Base-by-base conservation (phyloP, 2,329 filamentous ascomycete species). In the Thielaviopsis euricoi region DNA sequence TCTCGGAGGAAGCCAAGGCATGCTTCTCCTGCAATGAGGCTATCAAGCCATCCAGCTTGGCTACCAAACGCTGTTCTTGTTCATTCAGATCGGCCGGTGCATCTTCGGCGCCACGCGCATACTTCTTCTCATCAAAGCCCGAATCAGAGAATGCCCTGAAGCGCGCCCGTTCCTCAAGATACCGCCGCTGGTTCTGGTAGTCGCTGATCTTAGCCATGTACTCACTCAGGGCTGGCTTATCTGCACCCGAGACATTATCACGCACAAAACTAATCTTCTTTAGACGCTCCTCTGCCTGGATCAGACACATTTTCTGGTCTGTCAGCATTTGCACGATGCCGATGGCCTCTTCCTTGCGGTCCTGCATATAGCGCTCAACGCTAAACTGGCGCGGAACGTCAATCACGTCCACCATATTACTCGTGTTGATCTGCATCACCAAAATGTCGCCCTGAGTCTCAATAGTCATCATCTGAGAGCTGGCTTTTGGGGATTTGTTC, bases 331-430 rank as follows among this genome's bases (percentile, higher is more conserved):
- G 53, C 55, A 61, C 57, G 10, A 63, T 53, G 15, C 62, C 61
- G 22, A 61, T 56, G 15, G 77, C 74, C 56, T 76, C 72, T 12
- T 74, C 68, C 57, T 72, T 74, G 15, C 73, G 71, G 12, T 63
- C 66, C 53, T 69, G 67, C 55, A 78, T 65, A 59, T 80, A 81
- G n/a, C 71, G 73, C 64, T 81, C 78, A 0, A 76, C 73, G 62
- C 78, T 80, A 61, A 79, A 73, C 13, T 74, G 67, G 49, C 68
- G 66, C 6, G 78, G 78, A 37, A 81, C 73, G 3, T 79, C 74
- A 49, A 79, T 2, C 70, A 70, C 19, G 26, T 23, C 51, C 72
- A 67, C 64, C 4, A 73, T 68, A 1, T 72, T 74, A 3, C 71
- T 67, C 2, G 70, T 70, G 17, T 69, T 68, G 13, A 81, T 64